phyloP scores from a whole-genome alignment of 2,329 filamentous ascomycete genomes.

The Diaporthe humulicola region DNA sequence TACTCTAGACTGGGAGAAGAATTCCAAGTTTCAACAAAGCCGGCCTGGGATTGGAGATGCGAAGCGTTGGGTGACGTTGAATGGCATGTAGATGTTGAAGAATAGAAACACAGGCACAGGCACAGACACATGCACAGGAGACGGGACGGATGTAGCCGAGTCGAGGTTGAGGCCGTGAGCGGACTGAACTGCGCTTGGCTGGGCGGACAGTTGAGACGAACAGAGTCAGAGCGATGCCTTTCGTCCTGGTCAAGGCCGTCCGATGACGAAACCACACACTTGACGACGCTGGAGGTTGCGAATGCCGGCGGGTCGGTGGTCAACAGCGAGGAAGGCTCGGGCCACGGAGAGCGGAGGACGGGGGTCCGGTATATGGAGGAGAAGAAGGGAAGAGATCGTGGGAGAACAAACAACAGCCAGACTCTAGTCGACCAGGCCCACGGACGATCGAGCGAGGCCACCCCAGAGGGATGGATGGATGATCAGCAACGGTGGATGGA shows the following conservation, averaged over 20 bases:
- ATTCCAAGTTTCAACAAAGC: not conserved
- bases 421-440: not conserved
- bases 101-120: constrained; percentile 26
- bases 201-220: constrained; percentile 23
- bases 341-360: not conserved
- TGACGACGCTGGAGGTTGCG: not conserved
- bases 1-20: constrained; percentile 4
- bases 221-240: constrained; percentile 7
- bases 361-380: not conserved
- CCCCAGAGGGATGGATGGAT: not conserved
- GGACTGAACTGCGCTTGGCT: not conserved
- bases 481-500: constrained; percentile 27
- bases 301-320: constrained; percentile 15
- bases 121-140: constrained; percentile 22
- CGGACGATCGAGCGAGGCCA: constrained; percentile 20
- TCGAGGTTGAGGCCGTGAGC: constrained; percentile 18
- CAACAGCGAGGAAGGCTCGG: not conserved
- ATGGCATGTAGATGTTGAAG: constrained; percentile 8
- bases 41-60: not conserved
- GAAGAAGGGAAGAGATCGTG: constrained; percentile 1
- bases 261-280: not conserved
- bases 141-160: constrained; percentile 27
- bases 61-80: constrained; percentile 11
- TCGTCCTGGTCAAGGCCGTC: constrained; percentile 1
- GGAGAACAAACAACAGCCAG: constrained; percentile 1